A percentile compares a stretch with the other conserved stretches of the same genome.
phyloP scores from a whole-genome alignment of 768 basidiomycete genomes.

The Calvatia gigantea region DNA sequence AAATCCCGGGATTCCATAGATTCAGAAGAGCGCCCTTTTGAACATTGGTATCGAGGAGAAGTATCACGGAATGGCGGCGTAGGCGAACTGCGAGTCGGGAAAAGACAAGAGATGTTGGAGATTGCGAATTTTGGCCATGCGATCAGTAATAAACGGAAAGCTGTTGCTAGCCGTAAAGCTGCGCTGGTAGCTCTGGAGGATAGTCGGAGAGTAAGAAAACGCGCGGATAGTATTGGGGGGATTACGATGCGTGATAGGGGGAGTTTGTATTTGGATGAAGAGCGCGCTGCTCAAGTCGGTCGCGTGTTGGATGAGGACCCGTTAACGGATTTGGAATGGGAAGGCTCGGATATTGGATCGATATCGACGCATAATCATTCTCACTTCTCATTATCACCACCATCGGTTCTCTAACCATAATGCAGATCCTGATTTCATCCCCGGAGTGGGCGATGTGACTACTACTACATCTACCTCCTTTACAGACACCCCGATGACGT shows the following conservation, averaged over 20 bases:
- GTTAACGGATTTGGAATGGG: slow-evolving; percentile 69
- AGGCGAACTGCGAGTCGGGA: slow-evolving; percentile 73
- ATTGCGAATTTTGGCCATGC: slow-evolving; percentile 83
- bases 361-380: slow-evolving; percentile 16
- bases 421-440: slow-evolving; percentile 23
- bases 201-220: slow-evolving; percentile 37
- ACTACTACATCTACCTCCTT: slow-evolving; percentile 18
- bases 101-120: slow-evolving; percentile 80
- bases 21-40: slow-evolving; percentile 79
- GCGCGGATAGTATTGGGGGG: slow-evolving; percentile 66
- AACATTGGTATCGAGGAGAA: slow-evolving; percentile 90
- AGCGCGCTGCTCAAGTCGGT: slow-evolving; percentile 37
- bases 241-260: slow-evolving; percentile 54
- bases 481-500: slow-evolving; percentile 1
- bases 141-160: slow-evolving; percentile 32
- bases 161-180: slow-evolving; percentile 20
- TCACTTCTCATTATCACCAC: too few relatives aligned
- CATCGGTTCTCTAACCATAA: slow-evolving; percentile 19
- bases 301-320: slow-evolving; percentile 76
- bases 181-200: slow-evolving; percentile 22
- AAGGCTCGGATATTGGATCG: slow-evolving; percentile 40
- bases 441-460: slow-evolving; percentile 22
- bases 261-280: slow-evolving; percentile 64
- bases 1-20: slow-evolving; percentile 49
- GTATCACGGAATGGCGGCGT: slow-evolving; percentile 87